Evolutionary conservation across 108 stramenopile species (phyloP).

Genomic region (Cyclotella atomus): DNA sequence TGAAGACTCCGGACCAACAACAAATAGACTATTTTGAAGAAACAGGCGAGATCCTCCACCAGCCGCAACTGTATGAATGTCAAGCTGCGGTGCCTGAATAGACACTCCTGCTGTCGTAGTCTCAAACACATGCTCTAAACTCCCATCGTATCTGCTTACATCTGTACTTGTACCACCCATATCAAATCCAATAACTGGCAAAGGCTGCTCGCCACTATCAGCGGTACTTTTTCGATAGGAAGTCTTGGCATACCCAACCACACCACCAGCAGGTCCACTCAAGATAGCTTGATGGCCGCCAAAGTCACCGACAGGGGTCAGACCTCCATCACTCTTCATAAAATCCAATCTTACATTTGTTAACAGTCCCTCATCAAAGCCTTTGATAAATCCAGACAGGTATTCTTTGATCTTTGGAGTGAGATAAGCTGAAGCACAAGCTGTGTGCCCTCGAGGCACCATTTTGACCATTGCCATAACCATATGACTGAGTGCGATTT

Average conservation of each 20-base stretch:
- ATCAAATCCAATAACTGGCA: conserved; percentile 98
- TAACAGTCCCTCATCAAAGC: conserved; percentile 87
- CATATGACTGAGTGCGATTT: conserved; percentile 86
- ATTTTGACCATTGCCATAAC: conserved; percentile 97
- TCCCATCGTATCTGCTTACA: conserved; percentile 89
- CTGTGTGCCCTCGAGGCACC: conserved; percentile 93
- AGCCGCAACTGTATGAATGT: conserved; percentile 98
- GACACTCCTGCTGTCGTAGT: conserved; percentile 96
- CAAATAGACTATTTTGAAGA: conserved; percentile 90
- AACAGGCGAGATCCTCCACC: conserved; percentile 91
- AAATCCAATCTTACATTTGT: conserved; percentile 85
- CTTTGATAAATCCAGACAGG: conserved; percentile 79
- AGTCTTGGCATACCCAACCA: conserved; percentile 99
- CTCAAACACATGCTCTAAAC: conserved; percentile 94
- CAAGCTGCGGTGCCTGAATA: conserved; percentile 95
- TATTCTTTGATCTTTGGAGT: conserved; percentile 95
- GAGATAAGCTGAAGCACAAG: conserved; percentile 96
- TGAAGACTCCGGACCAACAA: conserved; percentile 96
- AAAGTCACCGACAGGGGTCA: conserved; percentile 93
- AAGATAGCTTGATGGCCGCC: conserved; percentile 95
- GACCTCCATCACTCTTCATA: conserved; percentile 98
- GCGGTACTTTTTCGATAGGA: conserved; percentile 52
- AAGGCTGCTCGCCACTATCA: conserved; percentile 37
- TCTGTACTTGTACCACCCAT: conserved; percentile 99
- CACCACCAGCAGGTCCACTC: conserved; percentile 92